Base-by-base conservation (phyloP, 2,329 filamentous ascomycete genomes). In the Paraphaeosphaeria minitans region DNA sequence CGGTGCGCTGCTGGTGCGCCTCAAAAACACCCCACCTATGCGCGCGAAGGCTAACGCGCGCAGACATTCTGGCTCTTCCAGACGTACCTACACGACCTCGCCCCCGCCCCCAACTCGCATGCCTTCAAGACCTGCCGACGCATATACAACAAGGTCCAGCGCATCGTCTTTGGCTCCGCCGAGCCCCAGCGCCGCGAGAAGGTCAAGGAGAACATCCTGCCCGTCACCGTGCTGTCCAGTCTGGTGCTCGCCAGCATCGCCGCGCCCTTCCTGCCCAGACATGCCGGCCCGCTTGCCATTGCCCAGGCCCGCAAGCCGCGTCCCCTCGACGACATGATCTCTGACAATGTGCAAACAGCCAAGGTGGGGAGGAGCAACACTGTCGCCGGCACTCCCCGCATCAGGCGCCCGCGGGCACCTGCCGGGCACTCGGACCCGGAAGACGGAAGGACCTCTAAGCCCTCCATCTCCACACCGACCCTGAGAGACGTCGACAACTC, bases 41-140 rank as follows among this genome's bases (percentile, higher is more conserved):
- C 47, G 13, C 21, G n/a, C 19, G 51, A 7, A 41, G 55, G 65
- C 69, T 74, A 71, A 74, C 48, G 41, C 53, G 37, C 47, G 53
- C 71, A 95, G 91, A 94, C 91, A 37, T 95, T 95, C 77, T 95
- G 91, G 91, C 84, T 95, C 53, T 93, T 95, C 77, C 91, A 95
- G 79, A 94, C 90, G 4, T 93, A 95, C 73, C 85, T 95, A 31
- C 89, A 91, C 81, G 92, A 95, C 74, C 86, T 95, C 62, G 85
- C 90, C 56, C 81, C 84, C 70, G 90, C 89, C 58, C 91, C 91
- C 2, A 89, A 90, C 73, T 89, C 89, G 61, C 86, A 88, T 68
- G 84, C 89, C 51, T 95, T 95, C 79, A 89, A 91, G 78, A 94
- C 90, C 51, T 94, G 91, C 73, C 86, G 90, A 59, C 83, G 92